Percentiles rank a stretch among this genome's conserved stretches.
Conservation (phyloP, 2,329 filamentous ascomycete species). For the Arthroderma sp. region DNA sequence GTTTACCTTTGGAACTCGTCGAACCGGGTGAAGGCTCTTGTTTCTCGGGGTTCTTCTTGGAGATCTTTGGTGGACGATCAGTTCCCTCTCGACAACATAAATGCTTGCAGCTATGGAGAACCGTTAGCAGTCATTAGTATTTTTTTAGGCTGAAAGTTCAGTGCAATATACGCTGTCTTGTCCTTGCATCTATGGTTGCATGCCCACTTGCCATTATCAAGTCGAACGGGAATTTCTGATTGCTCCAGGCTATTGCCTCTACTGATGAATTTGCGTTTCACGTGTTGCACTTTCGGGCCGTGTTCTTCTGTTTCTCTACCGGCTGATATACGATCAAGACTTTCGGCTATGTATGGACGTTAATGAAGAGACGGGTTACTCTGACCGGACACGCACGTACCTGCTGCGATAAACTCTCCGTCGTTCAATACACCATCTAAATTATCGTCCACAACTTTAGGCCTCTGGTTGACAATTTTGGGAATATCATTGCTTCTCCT, state of each 20-base stretch:
- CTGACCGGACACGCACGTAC: conserved; percentile 11
- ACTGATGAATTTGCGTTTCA: background rate
- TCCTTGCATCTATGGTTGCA: conserved; percentile 61
- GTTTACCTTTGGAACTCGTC: conserved; percentile 11
- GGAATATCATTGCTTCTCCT: conserved; percentile 12
- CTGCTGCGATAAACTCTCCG: conserved; percentile 36
- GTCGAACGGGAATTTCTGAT: conserved; percentile 33
- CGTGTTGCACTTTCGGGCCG: too few species aligned
- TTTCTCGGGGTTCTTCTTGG: conserved; percentile 14
- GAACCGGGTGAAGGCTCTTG: conserved; percentile 12
- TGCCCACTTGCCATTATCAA: conserved; percentile 58
- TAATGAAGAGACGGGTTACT: too few species aligned
- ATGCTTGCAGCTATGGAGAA: conserved; percentile 48
- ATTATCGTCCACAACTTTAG: conserved; percentile 34
- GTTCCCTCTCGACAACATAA: conserved; percentile 59
- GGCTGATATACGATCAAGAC: background rate
- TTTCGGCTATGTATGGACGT: too few species aligned
- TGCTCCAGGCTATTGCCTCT: conserved; percentile 6
- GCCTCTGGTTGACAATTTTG: background rate
- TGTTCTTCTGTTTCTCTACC: too few species aligned
- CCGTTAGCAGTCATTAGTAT: background rate
- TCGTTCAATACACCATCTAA: conserved; percentile 42
- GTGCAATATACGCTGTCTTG: conserved; percentile 30
- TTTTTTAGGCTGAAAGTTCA: background rate
- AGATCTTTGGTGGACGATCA: conserved; percentile 45